Evolutionary conservation across 73 alveolate species (phyloP), one percentile per base, ranked within the genome.

Genomic region (Stentor roeselii): DNA sequence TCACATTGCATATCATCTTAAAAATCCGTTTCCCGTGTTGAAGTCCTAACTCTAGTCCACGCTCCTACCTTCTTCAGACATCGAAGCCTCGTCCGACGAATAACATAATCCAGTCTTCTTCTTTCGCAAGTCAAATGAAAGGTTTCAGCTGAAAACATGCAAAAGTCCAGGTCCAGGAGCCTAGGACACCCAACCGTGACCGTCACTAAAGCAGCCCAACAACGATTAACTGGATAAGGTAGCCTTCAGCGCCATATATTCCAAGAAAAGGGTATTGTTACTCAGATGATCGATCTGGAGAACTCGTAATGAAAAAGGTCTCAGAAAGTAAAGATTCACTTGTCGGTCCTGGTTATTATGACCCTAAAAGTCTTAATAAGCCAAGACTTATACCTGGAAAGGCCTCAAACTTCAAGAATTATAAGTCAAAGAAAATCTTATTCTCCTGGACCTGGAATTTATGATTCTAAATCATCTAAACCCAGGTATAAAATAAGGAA

Each of bases 101-200:
- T 39, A 3, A 87, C 77, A 42, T 75, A 27, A 37, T 34, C 21
- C 41, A 15, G 15, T 30, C 93, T 32, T 31, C 84, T 3, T 30
- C 61, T 31, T 87, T 87, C 38, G 87, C 93, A 21, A 82, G 89
- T 11, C 75, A 82, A 50, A 85, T 42, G 78, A 78, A 60, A 39
- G 93, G 58, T 87, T 87, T 59, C 59, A 37, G 21, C 80, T 37
- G 61, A 78, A 75, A 36, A 75, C 74, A 34, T 36, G 60, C 42
- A 83, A 75, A 11, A 36, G 37, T 32, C 87, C 89, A 3, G 93
- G 93, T 14, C 93, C 93, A 31, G 93, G 93, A 3, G 2, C 78
- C 14, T 87, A 87, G 60, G 82, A 84, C 35, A 31, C 74, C 21
- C 30, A 50, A 11, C 21, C 67, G 6, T 50, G 67, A 21, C 67